Conservation (phyloP, 208 protist genomes). For the Eutreptiella sp. region DNA sequence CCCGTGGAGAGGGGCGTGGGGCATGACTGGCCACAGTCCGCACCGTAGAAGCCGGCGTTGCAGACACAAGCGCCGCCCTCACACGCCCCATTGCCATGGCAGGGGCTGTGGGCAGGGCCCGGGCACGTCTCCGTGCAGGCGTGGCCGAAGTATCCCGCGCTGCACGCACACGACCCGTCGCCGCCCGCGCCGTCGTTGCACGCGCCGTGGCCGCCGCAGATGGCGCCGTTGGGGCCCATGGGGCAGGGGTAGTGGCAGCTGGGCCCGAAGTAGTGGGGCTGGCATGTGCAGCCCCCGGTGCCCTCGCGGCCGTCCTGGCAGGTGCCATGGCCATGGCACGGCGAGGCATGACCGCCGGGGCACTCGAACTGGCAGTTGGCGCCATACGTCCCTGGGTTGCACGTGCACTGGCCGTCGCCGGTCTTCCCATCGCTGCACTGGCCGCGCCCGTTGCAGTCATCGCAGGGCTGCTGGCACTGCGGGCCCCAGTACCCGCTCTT, state of each 20-base stretch:
- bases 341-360: conserved; percentile 10
- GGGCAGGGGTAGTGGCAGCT: no score
- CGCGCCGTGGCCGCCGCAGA: not conserved
- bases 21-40: conserved; percentile 9
- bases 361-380: conserved; percentile 13
- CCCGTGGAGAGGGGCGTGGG: not conserved
- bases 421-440: conserved; percentile 11
- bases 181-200: conserved; percentile 1
- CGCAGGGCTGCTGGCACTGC: conserved; percentile 3
- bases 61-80: conserved; percentile 8
- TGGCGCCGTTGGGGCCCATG: not conserved
- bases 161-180: conserved; percentile 8
- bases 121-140: conserved; percentile 6
- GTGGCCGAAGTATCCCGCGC: conserved; percentile 16
- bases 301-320: conserved; percentile 20
- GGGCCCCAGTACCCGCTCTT: not conserved
- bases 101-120: no score
- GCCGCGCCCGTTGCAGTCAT: conserved; percentile 4
- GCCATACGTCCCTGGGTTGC: conserved; percentile 15
- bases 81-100: conserved; percentile 1
- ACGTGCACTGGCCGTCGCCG: conserved; percentile 21
- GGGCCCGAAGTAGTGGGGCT: conserved; percentile 14
- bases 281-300: conserved; percentile 20
- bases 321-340: conserved; percentile 5
- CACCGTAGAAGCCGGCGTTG: conserved; percentile 1